These are phyloP conservation scores for Hamamelis virginiana DNA, from an alignment of 164 flowering plant species.

Conservation along the genomic window DNA sequence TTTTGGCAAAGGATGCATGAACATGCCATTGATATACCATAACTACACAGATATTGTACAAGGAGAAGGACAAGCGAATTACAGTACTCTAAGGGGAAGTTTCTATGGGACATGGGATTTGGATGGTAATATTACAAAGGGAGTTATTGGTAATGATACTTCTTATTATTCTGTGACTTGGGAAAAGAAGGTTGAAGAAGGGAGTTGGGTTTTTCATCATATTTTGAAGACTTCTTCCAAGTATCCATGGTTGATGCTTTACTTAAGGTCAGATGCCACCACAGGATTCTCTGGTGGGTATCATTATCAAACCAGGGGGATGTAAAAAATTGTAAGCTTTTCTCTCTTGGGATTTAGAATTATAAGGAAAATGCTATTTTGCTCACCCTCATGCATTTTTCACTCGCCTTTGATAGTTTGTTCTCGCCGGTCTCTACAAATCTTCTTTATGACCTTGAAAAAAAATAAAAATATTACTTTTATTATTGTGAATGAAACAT, in stretches of 20 bases:
- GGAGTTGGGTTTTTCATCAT: conserved; percentile 70
- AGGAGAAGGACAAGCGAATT: conserved; percentile 23
- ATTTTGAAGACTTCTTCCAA: conserved; percentile 54
- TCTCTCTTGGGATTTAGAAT: background rate
- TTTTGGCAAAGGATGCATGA: conserved; percentile 76
- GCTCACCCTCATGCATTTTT: no score
- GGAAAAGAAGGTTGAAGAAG: conserved; percentile 59
- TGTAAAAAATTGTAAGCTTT: conserved; percentile 56
- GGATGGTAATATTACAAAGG: conserved; percentile 31
- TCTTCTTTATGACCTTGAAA: no score
- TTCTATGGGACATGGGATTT: conserved; percentile 67
- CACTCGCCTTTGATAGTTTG: no score
- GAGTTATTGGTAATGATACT: conserved; percentile 13
- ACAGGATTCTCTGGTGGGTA: conserved; percentile 72
- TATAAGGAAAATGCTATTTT: no score
- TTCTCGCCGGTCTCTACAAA: no score
- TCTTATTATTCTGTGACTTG: conserved; percentile 58
- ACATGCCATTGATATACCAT: conserved; percentile 59
- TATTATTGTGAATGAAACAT: no score
- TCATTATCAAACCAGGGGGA: conserved; percentile 60
- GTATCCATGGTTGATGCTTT: conserved; percentile 83
- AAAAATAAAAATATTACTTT: no score
- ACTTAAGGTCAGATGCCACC: conserved; percentile 64
- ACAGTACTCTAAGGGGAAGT: conserved; percentile 44
- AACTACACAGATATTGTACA: conserved; percentile 41